A percentile compares a stretch with the other conserved stretches of the same genome.
These are phyloP conservation scores for Hortiboletus campestris DNA, from an alignment of 768 basidiomycete species.

Conservation along the genomic window DNA sequence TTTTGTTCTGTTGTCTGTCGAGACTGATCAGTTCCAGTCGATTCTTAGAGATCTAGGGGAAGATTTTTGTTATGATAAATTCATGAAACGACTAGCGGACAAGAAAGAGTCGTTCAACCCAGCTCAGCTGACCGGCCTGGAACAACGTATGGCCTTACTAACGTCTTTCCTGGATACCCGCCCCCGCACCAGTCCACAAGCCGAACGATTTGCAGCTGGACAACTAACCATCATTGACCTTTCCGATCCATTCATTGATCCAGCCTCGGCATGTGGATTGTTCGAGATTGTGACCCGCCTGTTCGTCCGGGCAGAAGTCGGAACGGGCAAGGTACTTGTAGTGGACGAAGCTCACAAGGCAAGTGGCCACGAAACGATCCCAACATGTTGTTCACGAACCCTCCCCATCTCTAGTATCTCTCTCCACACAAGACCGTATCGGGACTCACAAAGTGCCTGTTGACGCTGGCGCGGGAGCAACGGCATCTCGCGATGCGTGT, in stretches of 20 bases:
- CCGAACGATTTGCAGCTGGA: conserved; percentile 49
- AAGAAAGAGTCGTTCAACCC: conserved; percentile 55
- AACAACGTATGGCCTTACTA: conserved; percentile 63
- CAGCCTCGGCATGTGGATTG: conserved; percentile 61
- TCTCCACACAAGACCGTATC: conserved; percentile 43
- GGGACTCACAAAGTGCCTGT: conserved; percentile 56
- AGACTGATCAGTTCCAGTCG: conserved; percentile 35
- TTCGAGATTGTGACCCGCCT: conserved; percentile 69
- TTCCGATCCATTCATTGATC: conserved; percentile 72
- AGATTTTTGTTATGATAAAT: conserved; percentile 49
- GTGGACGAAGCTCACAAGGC: conserved; percentile 80
- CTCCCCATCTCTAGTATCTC: conserved; percentile 50
- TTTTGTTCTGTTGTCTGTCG: background rate
- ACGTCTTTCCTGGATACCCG: conserved; percentile 51
- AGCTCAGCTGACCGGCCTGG: conserved; percentile 51
- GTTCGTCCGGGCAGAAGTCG: conserved; percentile 59
- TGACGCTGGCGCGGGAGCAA: conserved; percentile 64
- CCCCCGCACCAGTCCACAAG: background rate
- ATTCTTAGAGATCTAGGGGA: conserved; percentile 66
- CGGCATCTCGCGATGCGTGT: conserved; percentile 72
- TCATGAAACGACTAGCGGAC: conserved; percentile 44
- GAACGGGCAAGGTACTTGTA: conserved; percentile 64
- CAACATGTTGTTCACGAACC: background rate
- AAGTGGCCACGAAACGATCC: background rate
- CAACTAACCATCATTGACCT: conserved; percentile 68